Percentiles rank a stretch among this genome's conserved stretches.
These are phyloP conservation scores for Filobasidium wieringae DNA, from an alignment of 768 basidiomycete genomes.

Conservation along the genomic window DNA sequence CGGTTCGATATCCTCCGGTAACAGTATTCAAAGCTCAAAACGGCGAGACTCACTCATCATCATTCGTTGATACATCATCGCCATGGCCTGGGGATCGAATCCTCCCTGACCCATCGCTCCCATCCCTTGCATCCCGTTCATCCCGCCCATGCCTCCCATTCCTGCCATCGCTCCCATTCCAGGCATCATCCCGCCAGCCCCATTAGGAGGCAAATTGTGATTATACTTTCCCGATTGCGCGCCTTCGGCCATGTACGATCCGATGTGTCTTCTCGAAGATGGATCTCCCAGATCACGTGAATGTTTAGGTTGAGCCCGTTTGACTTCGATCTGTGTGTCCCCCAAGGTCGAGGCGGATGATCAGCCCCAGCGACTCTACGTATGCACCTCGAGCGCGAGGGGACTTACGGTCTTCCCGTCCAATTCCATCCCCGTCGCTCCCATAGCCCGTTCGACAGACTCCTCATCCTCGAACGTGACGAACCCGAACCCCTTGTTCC, in stretches of 20 bases:
- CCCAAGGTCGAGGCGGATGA: slow-evolving; percentile 36
- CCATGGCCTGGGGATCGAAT: slow-evolving; percentile 87
- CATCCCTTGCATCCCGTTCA: slow-evolving; percentile 18
- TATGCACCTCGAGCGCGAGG: slow-evolving; percentile 32
- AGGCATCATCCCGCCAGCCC: background rate
- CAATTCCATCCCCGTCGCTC: slow-evolving; percentile 75
- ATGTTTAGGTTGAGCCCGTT: slow-evolving; percentile 76
- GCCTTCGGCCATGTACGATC: slow-evolving; percentile 46
- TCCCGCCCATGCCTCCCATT: slow-evolving; percentile 17
- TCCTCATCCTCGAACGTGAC: slow-evolving; percentile 81
- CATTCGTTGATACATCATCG: slow-evolving; percentile 90
- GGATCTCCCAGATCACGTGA: slow-evolving; percentile 32
- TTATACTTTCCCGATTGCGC: slow-evolving; percentile 17
- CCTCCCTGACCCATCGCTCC: slow-evolving; percentile 23
- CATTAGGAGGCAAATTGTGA: background rate
- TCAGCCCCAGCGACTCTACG: slow-evolving; percentile 96
- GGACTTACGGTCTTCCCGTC: slow-evolving; percentile 80
- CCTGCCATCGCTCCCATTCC: slow-evolving; percentile 13
- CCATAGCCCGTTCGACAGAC: slow-evolving; percentile 78
- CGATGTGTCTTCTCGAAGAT: slow-evolving; percentile 54
- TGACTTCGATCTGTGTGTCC: slow-evolving; percentile 98
- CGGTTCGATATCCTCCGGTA: background rate
- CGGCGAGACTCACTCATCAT: slow-evolving; percentile 28
- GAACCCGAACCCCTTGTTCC: slow-evolving; percentile 34
- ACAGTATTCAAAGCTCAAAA: background rate